Evolutionary conservation across 371 early-diverging fungal species (phyloP).

Genomic region (Chytridiales sp.): DNA sequence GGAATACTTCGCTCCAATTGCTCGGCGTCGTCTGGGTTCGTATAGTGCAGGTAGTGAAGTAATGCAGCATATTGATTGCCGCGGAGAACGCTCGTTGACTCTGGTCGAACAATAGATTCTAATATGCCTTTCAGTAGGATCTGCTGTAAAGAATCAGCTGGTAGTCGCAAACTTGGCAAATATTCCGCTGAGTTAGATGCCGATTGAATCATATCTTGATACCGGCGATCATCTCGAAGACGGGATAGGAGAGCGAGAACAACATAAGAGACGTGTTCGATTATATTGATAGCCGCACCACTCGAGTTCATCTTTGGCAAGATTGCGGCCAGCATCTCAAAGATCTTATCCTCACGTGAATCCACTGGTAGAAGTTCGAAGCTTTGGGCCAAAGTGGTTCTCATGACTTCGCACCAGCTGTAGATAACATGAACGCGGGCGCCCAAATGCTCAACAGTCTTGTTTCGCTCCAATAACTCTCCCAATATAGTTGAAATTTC

Average conservation of each 20-base stretch:
- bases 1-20: not conserved
- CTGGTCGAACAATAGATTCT: conserved; percentile 61
- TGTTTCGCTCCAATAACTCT: conserved; percentile 52
- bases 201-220: conserved; percentile 43
- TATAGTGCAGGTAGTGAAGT: conserved; percentile 68
- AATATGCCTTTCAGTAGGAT: conserved; percentile 66
- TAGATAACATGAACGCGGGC: conserved; percentile 63
- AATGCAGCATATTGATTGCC: conserved; percentile 82
- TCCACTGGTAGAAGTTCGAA: conserved; percentile 61
- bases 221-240: conserved; percentile 44
- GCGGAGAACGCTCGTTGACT: conserved; percentile 63
- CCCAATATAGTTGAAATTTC: conserved; percentile 24
- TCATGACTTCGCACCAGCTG: conserved; percentile 80
- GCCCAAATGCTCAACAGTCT: conserved; percentile 59
- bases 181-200: conserved; percentile 18
- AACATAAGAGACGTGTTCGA: conserved; percentile 62
- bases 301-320: conserved; percentile 58
- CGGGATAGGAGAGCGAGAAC: conserved; percentile 56
- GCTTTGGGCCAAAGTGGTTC: conserved; percentile 64
- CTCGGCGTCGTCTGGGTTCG: conserved; percentile 32
- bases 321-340: conserved; percentile 60
- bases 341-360: conserved; percentile 59
- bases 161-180: conserved; percentile 20
- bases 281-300: conserved; percentile 45
- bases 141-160: conserved; percentile 36